Evolutionary conservation across 2,329 filamentous ascomycete genomes (phyloP).

Genomic region (Didymella segeticola): DNA sequence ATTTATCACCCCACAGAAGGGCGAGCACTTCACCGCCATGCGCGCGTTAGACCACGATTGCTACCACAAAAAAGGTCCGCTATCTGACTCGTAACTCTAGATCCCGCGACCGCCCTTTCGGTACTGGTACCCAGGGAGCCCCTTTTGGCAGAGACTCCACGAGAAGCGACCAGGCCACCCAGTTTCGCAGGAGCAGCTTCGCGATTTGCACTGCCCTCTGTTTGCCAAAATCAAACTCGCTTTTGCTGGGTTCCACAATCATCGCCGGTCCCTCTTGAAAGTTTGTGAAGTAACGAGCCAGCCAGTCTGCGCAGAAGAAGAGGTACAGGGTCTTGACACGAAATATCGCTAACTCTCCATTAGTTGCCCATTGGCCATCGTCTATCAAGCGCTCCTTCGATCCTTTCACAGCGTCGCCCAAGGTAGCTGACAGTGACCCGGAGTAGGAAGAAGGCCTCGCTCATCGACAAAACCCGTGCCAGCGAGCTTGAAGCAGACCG

Average conservation of each 20-base stretch:
- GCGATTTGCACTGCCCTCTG: background rate
- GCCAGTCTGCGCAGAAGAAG: slow-evolving; percentile 23
- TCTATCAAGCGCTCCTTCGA: slow-evolving; percentile 7
- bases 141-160: slow-evolving; percentile 16
- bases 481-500: slow-evolving; percentile 4
- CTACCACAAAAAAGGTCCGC: background rate
- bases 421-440: slow-evolving; percentile 4
- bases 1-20: background rate
- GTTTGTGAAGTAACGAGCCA: slow-evolving; percentile 13
- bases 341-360: slow-evolving; percentile 13
- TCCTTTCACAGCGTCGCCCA: slow-evolving; percentile 13
- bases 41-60: background rate
- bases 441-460: slow-evolving; percentile 3
- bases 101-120: background rate
- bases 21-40: background rate
- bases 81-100: slow-evolving; percentile 1
- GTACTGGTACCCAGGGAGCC: slow-evolving; percentile 1
- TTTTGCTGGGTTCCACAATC: background rate
- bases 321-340: slow-evolving; percentile 19
- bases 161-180: slow-evolving; percentile 23
- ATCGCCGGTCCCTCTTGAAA: slow-evolving; percentile 7
- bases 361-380: slow-evolving; percentile 9
- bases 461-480: slow-evolving; percentile 11
- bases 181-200: slow-evolving; percentile 19
- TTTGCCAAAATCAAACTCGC: background rate